Base-by-base conservation (phyloP, 495 filamentous ascomycete species). In the Daldinia concentrica region DNA sequence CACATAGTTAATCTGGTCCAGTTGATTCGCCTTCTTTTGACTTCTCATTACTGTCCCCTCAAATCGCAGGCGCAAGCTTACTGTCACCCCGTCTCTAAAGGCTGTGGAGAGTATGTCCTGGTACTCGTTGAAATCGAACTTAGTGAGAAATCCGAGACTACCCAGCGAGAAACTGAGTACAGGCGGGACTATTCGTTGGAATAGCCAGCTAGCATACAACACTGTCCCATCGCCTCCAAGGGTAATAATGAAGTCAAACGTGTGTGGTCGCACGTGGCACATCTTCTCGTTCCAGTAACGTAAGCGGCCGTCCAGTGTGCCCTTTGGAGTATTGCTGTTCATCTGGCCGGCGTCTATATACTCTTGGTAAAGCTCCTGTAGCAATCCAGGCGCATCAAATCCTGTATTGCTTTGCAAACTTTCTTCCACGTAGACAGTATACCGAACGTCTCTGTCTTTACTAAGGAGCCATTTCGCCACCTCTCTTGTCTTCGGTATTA, bases 211-310 rank as follows among this genome's bases (percentile, higher is more conserved):
- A 0, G 95, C 92, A 76, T 97, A 98, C 32, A 99, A 83, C 32
- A 99, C 95, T 0, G 95, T 99, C 14, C 95, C 95, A 76, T 99
- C 95, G 9, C 95, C 95, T n/a, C 95, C 95, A 3, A 99, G 89
- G 0, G 95, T 96, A 36, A 99, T 84, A 15, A 95, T 90, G 74
- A 99, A 94, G 79, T 99, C 95, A 75, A 98, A 98, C 3, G 88
- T 89, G 67, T 98, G 93, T 0, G 96, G 95, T 55, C 89, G 83
- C 26, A 87, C 86, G 51, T 83, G 82, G 58, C 93, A 97, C 68
- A 98, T 87, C 55, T 90, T 85, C 52, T 90, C 89, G 29, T 86
- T 89, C 95, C 95, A 99, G 78, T 90, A 97, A 52, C 87, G 89
- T 45, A 98, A 77, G 34, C 94, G 85, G 37, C 79, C 84, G 30